phyloP scores from a whole-genome alignment of 345 rosid genomes.

The Eucalyptus dawsonii region DNA sequence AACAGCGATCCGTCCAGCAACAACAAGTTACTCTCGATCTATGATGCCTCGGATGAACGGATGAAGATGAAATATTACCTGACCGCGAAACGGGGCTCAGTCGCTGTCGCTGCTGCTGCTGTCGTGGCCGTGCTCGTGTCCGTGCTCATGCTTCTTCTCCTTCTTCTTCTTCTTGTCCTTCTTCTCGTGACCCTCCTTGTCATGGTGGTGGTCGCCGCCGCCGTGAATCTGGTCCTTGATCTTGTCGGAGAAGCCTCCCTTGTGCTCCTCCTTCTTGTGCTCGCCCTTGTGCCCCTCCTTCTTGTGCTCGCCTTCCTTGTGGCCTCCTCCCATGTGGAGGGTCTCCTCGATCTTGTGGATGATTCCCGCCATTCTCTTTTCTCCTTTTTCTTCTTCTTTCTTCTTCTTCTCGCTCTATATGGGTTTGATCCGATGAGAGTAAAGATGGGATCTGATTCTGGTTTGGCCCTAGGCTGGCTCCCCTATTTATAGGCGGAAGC shows the following conservation, averaged over 20 bases:
- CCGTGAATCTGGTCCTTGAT: slow-evolving; percentile 44
- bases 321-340: slow-evolving; percentile 56
- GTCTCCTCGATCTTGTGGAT: slow-evolving; percentile 54
- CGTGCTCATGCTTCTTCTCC: background rate
- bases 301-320: slow-evolving; percentile 12
- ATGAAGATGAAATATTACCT: background rate
- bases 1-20: no score
- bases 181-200: slow-evolving; percentile 6
- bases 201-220: background rate
- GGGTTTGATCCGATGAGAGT: background rate
- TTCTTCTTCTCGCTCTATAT: background rate
- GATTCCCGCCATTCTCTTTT: slow-evolving; percentile 41
- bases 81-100: background rate
- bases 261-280: background rate
- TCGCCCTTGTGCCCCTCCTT: background rate
- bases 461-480: background rate
- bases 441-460: background rate
- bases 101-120: slow-evolving; percentile 69
- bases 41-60: background rate
- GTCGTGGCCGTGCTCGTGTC: slow-evolving; percentile 10
- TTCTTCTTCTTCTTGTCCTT: slow-evolving; percentile 28
- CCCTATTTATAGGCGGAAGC: background rate
- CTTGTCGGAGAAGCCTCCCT: slow-evolving; percentile 20
- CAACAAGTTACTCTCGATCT: background rate
- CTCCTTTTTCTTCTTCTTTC: background rate